Evolutionary conservation across 108 stramenopile species (phyloP).

Genomic region (Epithemia pelagica): DNA sequence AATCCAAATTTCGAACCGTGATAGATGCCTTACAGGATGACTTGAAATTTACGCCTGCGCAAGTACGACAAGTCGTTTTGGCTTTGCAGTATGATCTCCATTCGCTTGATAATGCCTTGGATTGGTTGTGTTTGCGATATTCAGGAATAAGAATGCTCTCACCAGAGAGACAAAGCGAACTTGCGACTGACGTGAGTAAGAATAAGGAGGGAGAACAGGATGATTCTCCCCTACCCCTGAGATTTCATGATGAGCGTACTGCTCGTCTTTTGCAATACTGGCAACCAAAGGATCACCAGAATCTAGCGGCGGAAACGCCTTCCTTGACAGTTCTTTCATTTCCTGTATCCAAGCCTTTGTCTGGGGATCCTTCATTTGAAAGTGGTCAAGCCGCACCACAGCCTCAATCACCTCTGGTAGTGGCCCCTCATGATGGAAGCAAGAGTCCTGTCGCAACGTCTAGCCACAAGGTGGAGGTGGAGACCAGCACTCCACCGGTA

Average conservation of each 20-base stretch:
- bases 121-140: slow-evolving; percentile 61
- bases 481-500: background rate
- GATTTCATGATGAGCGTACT: background rate
- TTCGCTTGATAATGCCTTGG: slow-evolving; percentile 46
- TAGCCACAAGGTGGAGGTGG: background rate
- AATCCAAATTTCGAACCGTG: background rate
- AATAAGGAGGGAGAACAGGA: background rate
- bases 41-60: background rate
- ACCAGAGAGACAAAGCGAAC: background rate
- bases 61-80: slow-evolving; percentile 14
- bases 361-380: too few species aligned
- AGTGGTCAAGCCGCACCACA: background rate
- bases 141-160: slow-evolving; percentile 37
- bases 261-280: slow-evolving; percentile 14
- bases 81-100: background rate
- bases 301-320: too few species aligned
- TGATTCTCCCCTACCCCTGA: background rate
- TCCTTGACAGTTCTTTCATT: background rate
- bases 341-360: background rate
- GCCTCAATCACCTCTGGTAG: background rate
- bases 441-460: background rate
- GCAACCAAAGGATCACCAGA: slow-evolving; percentile 15
- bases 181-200: background rate
- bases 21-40: background rate
- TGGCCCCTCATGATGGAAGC: background rate